These are phyloP conservation scores for Magnaporthiopsis poae DNA, from an alignment of 2,329 filamentous ascomycete genomes.

Conservation along the genomic window DNA sequence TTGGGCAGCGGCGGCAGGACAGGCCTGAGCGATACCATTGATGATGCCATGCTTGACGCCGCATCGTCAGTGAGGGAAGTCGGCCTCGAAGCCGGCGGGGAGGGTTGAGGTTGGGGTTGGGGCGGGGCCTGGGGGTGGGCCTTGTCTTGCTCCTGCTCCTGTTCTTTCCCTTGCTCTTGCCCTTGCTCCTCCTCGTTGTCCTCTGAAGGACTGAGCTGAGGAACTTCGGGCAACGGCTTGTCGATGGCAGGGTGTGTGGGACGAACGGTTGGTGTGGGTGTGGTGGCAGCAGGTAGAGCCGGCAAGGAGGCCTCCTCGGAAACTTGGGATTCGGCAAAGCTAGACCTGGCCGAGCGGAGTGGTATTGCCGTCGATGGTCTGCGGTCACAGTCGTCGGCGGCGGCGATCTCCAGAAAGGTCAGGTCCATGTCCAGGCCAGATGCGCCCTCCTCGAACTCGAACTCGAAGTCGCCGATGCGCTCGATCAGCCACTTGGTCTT, in stretches of 20 bases:
- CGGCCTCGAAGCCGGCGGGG: not conserved
- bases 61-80: conserved; percentile 31
- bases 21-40: conserved; percentile 38
- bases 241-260: conserved; percentile 41
- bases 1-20: conserved; percentile 47
- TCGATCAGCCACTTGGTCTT: conserved; percentile 80
- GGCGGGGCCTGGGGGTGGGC: conserved; percentile 10
- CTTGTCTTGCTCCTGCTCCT: not conserved
- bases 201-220: conserved; percentile 39
- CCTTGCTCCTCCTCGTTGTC: conserved; percentile 12
- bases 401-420: conserved; percentile 38
- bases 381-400: conserved; percentile 24
- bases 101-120: not conserved
- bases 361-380: conserved; percentile 24
- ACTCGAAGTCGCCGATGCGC: conserved; percentile 81
- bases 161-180: too few species aligned
- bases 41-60: conserved; percentile 33
- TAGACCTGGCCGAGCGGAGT: conserved; percentile 13
- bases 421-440: conserved; percentile 46
- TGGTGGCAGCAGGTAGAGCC: conserved; percentile 21
- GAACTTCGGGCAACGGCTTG: conserved; percentile 60
- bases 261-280: conserved; percentile 24
- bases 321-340: conserved; percentile 19
- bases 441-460: conserved; percentile 54
- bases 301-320: conserved; percentile 14